These are phyloP conservation scores for Kazachstania africana DNA, from an alignment of 805 yeast genomes.

Conservation along the genomic window DNA sequence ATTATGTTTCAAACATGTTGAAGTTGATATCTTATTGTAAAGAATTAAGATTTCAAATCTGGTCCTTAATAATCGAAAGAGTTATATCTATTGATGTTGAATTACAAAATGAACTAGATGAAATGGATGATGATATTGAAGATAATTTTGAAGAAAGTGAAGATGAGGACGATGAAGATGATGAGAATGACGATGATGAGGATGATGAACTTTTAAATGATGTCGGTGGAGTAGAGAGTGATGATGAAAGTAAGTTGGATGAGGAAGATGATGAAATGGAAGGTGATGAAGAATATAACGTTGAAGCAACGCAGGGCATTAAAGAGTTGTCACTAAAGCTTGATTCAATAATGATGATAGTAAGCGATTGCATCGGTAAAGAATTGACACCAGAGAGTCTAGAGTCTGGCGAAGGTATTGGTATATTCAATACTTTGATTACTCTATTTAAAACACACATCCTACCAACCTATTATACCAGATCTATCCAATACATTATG, in stretches of 20 bases:
- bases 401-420: constrained; percentile 51
- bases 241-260: constrained; percentile 19
- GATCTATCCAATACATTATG: constrained; percentile 73
- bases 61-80: constrained; percentile 73
- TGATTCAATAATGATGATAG: constrained; percentile 51
- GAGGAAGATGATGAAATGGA: constrained; percentile 24
- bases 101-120: constrained; percentile 78
- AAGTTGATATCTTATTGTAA: constrained; percentile 54
- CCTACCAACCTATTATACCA: constrained; percentile 84
- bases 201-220: no score
- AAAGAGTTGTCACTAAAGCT: constrained; percentile 50
- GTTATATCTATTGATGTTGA: constrained; percentile 85
- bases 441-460: constrained; percentile 72
- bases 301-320: constrained; percentile 37
- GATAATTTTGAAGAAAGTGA: constrained; percentile 27
- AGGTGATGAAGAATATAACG: constrained; percentile 36
- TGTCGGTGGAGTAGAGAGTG: constrained; percentile 25
- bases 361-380: constrained; percentile 40
- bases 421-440: constrained; percentile 59
- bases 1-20: constrained; percentile 58
- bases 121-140: constrained; percentile 63
- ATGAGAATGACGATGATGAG: constrained; percentile 28
- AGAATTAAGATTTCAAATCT: constrained; percentile 60
- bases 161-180: constrained; percentile 18
- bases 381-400: constrained; percentile 41